phyloP scores from a whole-genome alignment of 2,329 filamentous ascomycete genomes.

The Aspergillus eucalypticola region DNA sequence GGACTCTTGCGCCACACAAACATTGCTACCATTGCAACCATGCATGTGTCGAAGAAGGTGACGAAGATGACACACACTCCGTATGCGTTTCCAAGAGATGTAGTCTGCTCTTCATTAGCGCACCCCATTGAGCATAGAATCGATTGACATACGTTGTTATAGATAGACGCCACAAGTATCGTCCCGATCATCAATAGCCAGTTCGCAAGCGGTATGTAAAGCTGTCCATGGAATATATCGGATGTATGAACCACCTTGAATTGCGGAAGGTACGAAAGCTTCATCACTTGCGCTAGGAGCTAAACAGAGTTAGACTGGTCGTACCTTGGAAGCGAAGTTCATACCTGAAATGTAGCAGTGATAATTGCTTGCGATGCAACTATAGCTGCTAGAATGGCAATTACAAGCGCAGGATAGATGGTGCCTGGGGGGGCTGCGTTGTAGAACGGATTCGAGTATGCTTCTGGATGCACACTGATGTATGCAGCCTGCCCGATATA shows the following conservation, averaged over 20 bases:
- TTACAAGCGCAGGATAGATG: slow-evolving; percentile 66
- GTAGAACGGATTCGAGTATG: slow-evolving; percentile 74
- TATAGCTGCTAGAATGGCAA: slow-evolving; percentile 61
- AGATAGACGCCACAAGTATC: slow-evolving; percentile 71
- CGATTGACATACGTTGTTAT: slow-evolving; percentile 56
- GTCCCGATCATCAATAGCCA: slow-evolving; percentile 76
- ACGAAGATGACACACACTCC: slow-evolving; percentile 79
- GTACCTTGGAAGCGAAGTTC: not conserved
- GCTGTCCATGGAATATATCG: slow-evolving; percentile 68
- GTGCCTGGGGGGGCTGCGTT: slow-evolving; percentile 67
- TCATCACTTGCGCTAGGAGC: slow-evolving; percentile 71
- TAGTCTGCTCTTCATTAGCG: slow-evolving; percentile 50
- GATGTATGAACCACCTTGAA: slow-evolving; percentile 73
- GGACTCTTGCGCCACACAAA: slow-evolving; percentile 72
- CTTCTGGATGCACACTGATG: slow-evolving; percentile 61
- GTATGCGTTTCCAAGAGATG: slow-evolving; percentile 70
- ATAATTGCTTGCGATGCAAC: slow-evolving; percentile 80
- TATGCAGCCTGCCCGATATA: slow-evolving; percentile 76
- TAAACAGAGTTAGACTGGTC: slow-evolving; percentile 22
- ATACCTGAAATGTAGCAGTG: slow-evolving; percentile 69
- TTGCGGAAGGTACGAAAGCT: slow-evolving; percentile 71
- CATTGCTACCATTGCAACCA: slow-evolving; percentile 71
- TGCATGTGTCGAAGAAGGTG: slow-evolving; percentile 74
- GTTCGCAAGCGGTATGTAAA: slow-evolving; percentile 75
- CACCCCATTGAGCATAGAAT: not conserved